Evolutionary conservation across 345 rosid species (phyloP), one percentile per base, ranked within the genome.

Genomic region (Noccaea caerulescens): DNA sequence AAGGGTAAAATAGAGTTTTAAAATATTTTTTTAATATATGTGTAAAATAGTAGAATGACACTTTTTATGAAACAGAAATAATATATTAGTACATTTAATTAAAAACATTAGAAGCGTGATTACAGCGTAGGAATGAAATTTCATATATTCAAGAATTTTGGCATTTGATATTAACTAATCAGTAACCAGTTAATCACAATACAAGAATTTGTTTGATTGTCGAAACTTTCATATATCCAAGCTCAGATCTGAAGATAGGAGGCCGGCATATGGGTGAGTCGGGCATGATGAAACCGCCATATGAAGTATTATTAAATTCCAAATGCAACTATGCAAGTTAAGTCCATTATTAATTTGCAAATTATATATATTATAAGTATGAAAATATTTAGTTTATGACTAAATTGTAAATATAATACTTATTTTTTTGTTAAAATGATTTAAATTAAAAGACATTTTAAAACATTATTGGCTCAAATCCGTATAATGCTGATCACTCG

Each of bases 41-140:
- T 16, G 18, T 16, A 16, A 16, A 16, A 16, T 16, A 16, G 18
- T 16, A 16, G 1, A 16, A 16, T 16, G 0, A 16, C 18, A 16
- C 18, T 16, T 1, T 16, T 16, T 16, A 16, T 16, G 1, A 16
- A 16, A 16, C 18, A 16, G 0, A 16, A 16, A 16, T 16, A 16
- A 16, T 13, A 55, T 34, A 34, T 43, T 23, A 44, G 49, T 25
- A 25, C 1, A 25, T 1, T 1, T 46, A 36, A 25, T 39, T 38
- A 47, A 38, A 20, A 59, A 16, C 4, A 43, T 14, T 59, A 37
- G 38, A 58, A 27, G 6, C 43, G 59, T 70, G 43, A 68, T 54
- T 3, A 25, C 2, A 30, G 8, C 53, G 9, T 44, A 12, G 2
- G 41, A 55, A 54, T 10, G 12, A 65, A 4, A 7, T 23, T 51